Base-by-base conservation (phyloP, 805 yeast genomes). In the Scheffersomyces ergatensis region DNA sequence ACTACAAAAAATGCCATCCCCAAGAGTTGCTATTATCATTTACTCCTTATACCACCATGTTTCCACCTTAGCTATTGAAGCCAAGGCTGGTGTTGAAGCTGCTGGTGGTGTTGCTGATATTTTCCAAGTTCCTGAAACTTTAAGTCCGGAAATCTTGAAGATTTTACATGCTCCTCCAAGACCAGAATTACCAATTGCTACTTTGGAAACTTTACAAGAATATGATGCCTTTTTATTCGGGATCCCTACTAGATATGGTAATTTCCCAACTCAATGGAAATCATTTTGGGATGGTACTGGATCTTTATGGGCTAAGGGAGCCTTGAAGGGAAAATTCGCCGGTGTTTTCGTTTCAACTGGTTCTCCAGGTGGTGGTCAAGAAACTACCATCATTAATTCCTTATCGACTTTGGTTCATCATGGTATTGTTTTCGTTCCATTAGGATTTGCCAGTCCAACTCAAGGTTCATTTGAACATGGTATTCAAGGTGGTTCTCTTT, bases 161-260 rank as follows among this genome's bases (percentile, higher is more conserved):
- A 44, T 60, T 40, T 67, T 86, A 70, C 76, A 78, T 50, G 88
- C 89, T 24, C 80, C 86, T 31, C 71, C 78, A 41, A 56, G 57
- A 54, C 51, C 58, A 43, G 53, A 54, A 46, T 58, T 60, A 61
- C 89, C 92, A 48, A 66, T 77, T 53, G 86, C 86, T 38, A 71
- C 84, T n/a, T 51, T 63, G 5, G 83, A 77, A 17, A 73, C 78
- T 16, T 70, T 89, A 50, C 57, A 65, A 3, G 67, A 73, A 47
- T 84, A 82, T 70, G 95, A 89, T 57, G 95, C 89, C 36, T 78
- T 84, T 68, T 49, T 89, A 50, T 85, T 89, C 54, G 96, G 96
- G 57, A 62, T 85, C 51, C 93, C 95, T 54, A 84, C 96, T 40
- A 80, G 96, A 65, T 89, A 68, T 60, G 96, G 96, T 63, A 78